A percentile compares a stretch with the other conserved stretches of the same genome.
Conservation (phyloP, 305 asterid genomes). For the Fraxinus nigra region DNA sequence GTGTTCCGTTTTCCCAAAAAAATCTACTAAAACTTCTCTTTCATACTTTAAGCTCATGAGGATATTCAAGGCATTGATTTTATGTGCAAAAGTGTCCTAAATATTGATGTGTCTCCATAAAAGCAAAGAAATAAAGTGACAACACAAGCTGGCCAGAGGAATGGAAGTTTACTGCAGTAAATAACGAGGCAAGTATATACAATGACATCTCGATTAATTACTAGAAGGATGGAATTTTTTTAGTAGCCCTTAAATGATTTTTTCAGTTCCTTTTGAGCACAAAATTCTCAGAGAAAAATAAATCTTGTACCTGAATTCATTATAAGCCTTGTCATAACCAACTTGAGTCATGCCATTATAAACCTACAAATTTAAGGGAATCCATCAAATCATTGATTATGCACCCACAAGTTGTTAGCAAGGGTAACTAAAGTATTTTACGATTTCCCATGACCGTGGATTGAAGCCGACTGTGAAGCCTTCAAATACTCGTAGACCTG, state of each 20-base stretch:
- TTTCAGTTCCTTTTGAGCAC: neutral
- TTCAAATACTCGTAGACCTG: conserved; percentile 77
- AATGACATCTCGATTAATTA: neutral
- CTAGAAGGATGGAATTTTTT: neutral
- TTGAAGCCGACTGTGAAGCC: conserved; percentile 96
- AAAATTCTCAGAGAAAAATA: conserved; percentile 2
- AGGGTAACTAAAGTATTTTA: conserved; percentile 30
- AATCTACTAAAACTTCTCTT: neutral
- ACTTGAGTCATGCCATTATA: conserved; percentile 87
- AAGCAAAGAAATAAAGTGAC: neutral
- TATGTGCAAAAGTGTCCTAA: neutral
- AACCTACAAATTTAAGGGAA: conserved; percentile 51
- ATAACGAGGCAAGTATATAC: neutral
- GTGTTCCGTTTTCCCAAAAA: neutral
- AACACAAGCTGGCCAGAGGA: neutral
- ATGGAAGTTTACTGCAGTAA: neutral
- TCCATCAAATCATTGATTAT: conserved; percentile 20
- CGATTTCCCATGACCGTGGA: conserved; percentile 93
- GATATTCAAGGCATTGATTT: neutral
- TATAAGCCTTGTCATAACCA: conserved; percentile 77
- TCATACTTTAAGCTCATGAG: neutral
- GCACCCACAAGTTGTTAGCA: conserved; percentile 20
- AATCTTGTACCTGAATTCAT: conserved; percentile 62
- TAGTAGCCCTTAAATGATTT: neutral
- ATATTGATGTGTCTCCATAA: neutral